Evolutionary conservation across 2,329 filamentous ascomycete genomes (phyloP).

Genomic region (Pseudogymnoascus sp.): DNA sequence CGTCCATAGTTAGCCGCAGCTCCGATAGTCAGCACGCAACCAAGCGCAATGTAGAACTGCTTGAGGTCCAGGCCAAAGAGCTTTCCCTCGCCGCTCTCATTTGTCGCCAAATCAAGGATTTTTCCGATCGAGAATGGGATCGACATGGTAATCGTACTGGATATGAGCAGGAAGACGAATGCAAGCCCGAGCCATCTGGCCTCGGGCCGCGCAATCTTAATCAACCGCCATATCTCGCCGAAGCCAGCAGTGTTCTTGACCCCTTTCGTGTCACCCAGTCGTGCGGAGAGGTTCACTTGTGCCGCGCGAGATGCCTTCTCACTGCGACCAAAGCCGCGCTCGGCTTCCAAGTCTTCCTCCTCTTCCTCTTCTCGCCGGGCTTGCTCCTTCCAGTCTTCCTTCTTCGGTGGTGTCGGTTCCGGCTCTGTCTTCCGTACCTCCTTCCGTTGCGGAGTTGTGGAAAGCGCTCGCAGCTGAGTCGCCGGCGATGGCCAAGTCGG

Average conservation of each 20-base stretch:
- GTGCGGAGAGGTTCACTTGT: slow-evolving; percentile 82
- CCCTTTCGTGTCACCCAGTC: slow-evolving; percentile 67
- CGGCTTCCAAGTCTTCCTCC: slow-evolving; percentile 41
- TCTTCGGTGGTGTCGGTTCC: slow-evolving; percentile 20
- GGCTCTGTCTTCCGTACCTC: slow-evolving; percentile 13
- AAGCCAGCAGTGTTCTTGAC: slow-evolving; percentile 50
- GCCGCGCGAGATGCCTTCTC: slow-evolving; percentile 82
- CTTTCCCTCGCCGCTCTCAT: slow-evolving; percentile 55
- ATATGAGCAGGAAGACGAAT: slow-evolving; percentile 78
- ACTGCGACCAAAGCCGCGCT: slow-evolving; percentile 60
- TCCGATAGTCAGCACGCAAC: slow-evolving; percentile 68
- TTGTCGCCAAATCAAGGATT: slow-evolving; percentile 85
- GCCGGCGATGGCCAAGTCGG: slow-evolving; percentile 24
- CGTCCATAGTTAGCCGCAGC: slow-evolving; percentile 89
- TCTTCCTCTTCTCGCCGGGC: slow-evolving; percentile 36
- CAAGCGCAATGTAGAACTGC: slow-evolving; percentile 83
- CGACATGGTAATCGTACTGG: slow-evolving; percentile 89
- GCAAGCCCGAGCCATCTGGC: slow-evolving; percentile 68
- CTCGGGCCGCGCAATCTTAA: slow-evolving; percentile 86
- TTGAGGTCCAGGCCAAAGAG: slow-evolving; percentile 78
- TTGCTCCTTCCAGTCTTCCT: slow-evolving; percentile 30
- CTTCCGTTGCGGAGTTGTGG: slow-evolving; percentile 17
- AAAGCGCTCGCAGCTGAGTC: slow-evolving; percentile 25
- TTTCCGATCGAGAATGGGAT: slow-evolving; percentile 95
- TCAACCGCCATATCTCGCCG: slow-evolving; percentile 73